Evolutionary conservation across 805 yeast genomes (phyloP).

Genomic region (Maudiozyma pseudohumilis): DNA sequence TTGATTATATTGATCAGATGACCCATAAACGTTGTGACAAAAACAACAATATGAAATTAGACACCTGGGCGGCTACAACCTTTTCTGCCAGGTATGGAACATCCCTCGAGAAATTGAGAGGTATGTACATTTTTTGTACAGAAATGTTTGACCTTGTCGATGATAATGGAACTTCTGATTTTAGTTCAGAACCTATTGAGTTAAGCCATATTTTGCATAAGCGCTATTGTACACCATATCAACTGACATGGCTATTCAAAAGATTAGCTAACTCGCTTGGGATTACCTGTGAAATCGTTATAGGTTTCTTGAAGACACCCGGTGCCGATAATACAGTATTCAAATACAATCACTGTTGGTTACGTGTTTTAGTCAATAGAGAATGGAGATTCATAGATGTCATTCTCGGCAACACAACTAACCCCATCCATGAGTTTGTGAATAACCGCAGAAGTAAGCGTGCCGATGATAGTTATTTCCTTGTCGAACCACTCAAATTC

Average conservation of each 20-base stretch:
- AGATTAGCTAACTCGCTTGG: constrained; percentile 61
- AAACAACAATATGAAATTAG: constrained; percentile 37
- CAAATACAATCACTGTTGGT: constrained; percentile 80
- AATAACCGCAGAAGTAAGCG: constrained; percentile 23
- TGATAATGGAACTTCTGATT: constrained; percentile 30
- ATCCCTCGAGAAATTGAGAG: constrained; percentile 53
- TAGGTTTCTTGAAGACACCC: constrained; percentile 79
- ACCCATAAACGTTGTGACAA: constrained; percentile 31
- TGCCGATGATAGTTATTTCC: constrained; percentile 53
- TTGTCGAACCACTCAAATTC: constrained; percentile 63
- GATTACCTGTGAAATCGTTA: constrained; percentile 63
- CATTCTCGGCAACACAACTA: constrained; percentile 48
- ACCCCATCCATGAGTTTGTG: constrained; percentile 38
- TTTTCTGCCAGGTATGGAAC: constrained; percentile 44
- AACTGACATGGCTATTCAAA: constrained; percentile 67
- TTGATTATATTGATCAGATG: constrained; percentile 36
- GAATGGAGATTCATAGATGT: constrained; percentile 78
- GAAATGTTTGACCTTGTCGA: constrained; percentile 44
- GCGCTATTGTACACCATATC: constrained; percentile 55
- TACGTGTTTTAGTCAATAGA: constrained; percentile 62
- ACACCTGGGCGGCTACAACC: constrained; percentile 44
- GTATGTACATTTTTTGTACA: constrained; percentile 51
- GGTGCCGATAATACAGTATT: constrained; percentile 39
- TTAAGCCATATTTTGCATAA: constrained; percentile 34
- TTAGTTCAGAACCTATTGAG: constrained; percentile 31